Evolutionary conservation across 129 eudicot genomes (phyloP), one percentile per base, ranked within the genome.

Genomic region (Chrysanthemum lavandulifolium): DNA sequence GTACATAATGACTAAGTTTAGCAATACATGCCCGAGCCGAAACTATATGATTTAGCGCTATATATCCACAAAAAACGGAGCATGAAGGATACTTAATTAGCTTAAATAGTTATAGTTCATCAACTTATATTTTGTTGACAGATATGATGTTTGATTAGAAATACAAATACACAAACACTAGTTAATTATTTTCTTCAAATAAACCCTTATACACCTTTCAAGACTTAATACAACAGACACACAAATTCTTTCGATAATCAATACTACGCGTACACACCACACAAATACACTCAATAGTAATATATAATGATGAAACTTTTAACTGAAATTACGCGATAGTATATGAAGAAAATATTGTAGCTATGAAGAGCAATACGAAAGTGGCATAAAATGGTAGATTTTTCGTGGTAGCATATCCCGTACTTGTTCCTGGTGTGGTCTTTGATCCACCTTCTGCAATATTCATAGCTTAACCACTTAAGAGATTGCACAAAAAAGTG

Each of bases 391-490:
- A 13, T 13, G 73, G 61, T 63, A 45, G 27, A 11, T 27, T 64
- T 53, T 63, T 64, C 13, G 4, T 27, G 14, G 72, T 60, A 4
- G 58, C 68, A 15, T 25, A 16, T 15, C 51, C 73, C 10, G 10
- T 67, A 58, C 49, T 67, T 47, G 78, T 78, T 65, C 73, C 78
- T 0, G 82, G 82, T 13, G 78, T 78, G 2, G 56, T 57, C 78
- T 72, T 78, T 36, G 78, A 72, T 2, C 78, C 78, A 2, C 56
- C 14, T 10, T 61, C 82, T 78, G 45, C 33, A 72, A 73, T 50
- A 65, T 16, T 13, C 5, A 45, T 55, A 7, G n/a, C 33, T 14
- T 6, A 31, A 63, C 4, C 5, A 5, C 65, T 2, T 61, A 60
- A 62, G 69, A 62, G 51, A 45, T 29, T 13, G 2, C 1, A 14